Base-by-base conservation (phyloP, 257 asterid species). In the Ehretia macrophylla region DNA sequence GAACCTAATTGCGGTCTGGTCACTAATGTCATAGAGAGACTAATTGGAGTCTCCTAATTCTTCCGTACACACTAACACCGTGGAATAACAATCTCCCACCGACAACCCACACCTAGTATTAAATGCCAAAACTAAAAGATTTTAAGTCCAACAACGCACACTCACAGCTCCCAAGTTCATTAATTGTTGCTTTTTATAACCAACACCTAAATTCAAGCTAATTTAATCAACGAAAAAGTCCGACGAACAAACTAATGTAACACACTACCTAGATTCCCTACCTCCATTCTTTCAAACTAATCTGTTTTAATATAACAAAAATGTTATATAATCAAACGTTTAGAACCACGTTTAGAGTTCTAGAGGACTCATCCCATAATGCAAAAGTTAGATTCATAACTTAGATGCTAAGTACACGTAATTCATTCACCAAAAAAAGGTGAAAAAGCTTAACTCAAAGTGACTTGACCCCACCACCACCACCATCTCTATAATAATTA, bases 91-190 rank as follows among this genome's bases (percentile, higher is more conserved):
- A 22, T 27, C 39, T 53, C 64, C 23, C 81, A 79, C 84, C 79
- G 76, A 78, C 81, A 66, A 21, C 17, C 60, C 50, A 37, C 17
- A 56, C 75, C 76, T 64, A 66, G 52, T 63, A 42, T 49, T 52
- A 37, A 52, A 35, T 60, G 48, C 40, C 35, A 45, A 8, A 18
- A 60, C 17, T 55, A 27, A 66, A 11, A 17, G 16, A n/a, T 50
- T 27, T 27, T 27, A 27, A 27, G 35, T 27, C 35, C 3, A 27
- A 27, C 35, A 27, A 27, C 35, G 35, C 6, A 27, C 35, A 27
- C 35, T 27, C 35, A 27, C n/a, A n/a, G n/a, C n/a, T n/a, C n/a
- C n/a, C n/a, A n/a, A n/a, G n/a, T n/a, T n/a, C n/a, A n/a, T n/a
- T n/a, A n/a, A n/a, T n/a, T n/a, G n/a, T n/a, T n/a, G n/a, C n/a